These are phyloP conservation scores for Rostrohypoxylon terebratum DNA, from an alignment of 495 filamentous ascomycete species.

Conservation along the genomic window DNA sequence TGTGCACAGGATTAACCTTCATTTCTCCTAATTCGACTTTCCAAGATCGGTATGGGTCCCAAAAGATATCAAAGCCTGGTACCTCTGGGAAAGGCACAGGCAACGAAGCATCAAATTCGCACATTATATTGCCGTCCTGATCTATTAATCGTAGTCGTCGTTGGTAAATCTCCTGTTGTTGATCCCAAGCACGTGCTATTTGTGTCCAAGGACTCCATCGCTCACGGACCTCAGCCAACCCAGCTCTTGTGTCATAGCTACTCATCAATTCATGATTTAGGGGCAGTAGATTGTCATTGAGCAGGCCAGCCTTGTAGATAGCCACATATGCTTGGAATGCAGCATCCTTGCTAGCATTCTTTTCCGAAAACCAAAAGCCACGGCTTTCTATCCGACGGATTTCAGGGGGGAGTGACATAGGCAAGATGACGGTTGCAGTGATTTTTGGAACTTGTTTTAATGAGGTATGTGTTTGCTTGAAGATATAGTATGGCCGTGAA, in stretches of 20 bases:
- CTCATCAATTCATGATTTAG: slow-evolving; percentile 51
- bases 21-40: slow-evolving; percentile 53
- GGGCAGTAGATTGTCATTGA: slow-evolving; percentile 86
- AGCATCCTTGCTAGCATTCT: slow-evolving; percentile 81
- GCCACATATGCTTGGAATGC: slow-evolving; percentile 83
- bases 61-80: slow-evolving; percentile 60
- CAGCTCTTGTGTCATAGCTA: slow-evolving; percentile 58
- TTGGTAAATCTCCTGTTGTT: slow-evolving; percentile 42
- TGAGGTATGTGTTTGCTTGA: slow-evolving; percentile 15
- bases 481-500: slow-evolving; percentile 63
- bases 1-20: slow-evolving; percentile 11
- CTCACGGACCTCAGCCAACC: slow-evolving; percentile 64
- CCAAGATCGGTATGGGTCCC: slow-evolving; percentile 60
- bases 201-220: slow-evolving; percentile 75
- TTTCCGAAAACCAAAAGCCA: slow-evolving; percentile 75
- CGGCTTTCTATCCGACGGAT: slow-evolving; percentile 68
- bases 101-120: slow-evolving; percentile 60
- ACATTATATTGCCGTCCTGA: slow-evolving; percentile 44
- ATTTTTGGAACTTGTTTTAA: slow-evolving; percentile 49
- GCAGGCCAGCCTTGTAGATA: slow-evolving; percentile 74
- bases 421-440: slow-evolving; percentile 73
- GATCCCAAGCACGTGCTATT: slow-evolving; percentile 67
- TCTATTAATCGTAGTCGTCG: slow-evolving; percentile 50
- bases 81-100: slow-evolving; percentile 60
- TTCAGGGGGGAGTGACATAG: slow-evolving; percentile 72